Evolutionary conservation across 306 rosid species (phyloP), one percentile per base, ranked within the genome.

Genomic region (Vigna unguiculata): DNA sequence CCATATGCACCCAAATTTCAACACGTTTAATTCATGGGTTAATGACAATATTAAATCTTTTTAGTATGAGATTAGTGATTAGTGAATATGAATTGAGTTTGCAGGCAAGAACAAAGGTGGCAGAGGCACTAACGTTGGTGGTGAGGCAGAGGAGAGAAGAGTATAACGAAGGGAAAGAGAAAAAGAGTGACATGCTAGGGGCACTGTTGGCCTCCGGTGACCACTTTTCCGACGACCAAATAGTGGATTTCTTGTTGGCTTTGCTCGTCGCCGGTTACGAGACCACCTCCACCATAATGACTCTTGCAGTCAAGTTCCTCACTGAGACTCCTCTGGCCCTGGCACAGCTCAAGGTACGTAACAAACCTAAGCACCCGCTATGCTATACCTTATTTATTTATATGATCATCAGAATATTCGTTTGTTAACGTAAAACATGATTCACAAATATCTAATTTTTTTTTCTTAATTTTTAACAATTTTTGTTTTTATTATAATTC

Each of bases 271-370:
- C 96, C 13, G 97, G 99, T 75, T 95, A 92, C 11, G 99, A 95
- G 78, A 95, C 97, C 43, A 95, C 99, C 60, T 92, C 99, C 2
- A 92, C 99, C 2, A 89, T 88, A 34, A 95, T 95, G 97, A 95
- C 99, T 40, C 99, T 95, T 15, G 97, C 99, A 24, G 85, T 95
- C 16, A 95, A 95, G 86, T 95, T 95, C 75, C 89, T 95, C 74
- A 90, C 96, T 1, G 99, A 92, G 78, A 89, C 97, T 49, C 99
- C 99, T 68, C 83, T 89, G 6, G 99, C 99, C 77, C 69, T 89
- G 55, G 95, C 93, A 72, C 97, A 95, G 53, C 93, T 95, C 66
- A 87, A 91, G 99, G 99, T 95, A 67, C 61, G 28, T 51, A 11
- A 12, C 1, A 43, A 45, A 6, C 25, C 19, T 71, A 67, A 20